Conservation (phyloP, 1,284 basidiomycete genomes). For the Sanghuangporus weigelae region DNA sequence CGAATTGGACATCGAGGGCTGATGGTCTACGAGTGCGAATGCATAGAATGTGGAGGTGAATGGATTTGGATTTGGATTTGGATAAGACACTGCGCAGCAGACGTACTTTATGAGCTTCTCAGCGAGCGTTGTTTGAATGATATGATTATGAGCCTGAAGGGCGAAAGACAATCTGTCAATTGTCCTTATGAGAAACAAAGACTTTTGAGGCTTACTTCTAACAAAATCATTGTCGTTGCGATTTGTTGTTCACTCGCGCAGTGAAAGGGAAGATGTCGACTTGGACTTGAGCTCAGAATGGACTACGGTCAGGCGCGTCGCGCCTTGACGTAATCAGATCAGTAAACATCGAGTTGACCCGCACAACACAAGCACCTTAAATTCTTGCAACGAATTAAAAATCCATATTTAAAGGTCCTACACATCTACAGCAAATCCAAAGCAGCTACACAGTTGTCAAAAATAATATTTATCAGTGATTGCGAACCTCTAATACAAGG, state of each 20-base stretch:
- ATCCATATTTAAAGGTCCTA: too few species aligned
- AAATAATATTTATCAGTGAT: too few species aligned
- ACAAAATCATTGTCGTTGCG: constrained; percentile 9
- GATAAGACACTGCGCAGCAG: constrained; percentile 1
- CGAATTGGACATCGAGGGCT: constrained; percentile 91
- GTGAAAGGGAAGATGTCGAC: not conserved
- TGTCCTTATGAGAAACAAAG: not conserved
- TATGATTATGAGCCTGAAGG: constrained; percentile 78
- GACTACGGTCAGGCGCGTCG: too few species aligned
- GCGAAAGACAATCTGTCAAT: not conserved
- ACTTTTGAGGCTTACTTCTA: not conserved
- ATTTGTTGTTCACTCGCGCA: not conserved
- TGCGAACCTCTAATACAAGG: too few species aligned
- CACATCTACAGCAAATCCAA: too few species aligned
- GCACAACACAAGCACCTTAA: too few species aligned
- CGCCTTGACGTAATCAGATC: too few species aligned
- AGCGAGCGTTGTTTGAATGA: constrained; percentile 88
- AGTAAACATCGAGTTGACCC: too few species aligned
- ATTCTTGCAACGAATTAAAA: too few species aligned
- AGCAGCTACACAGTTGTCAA: too few species aligned
- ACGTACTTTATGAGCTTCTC: constrained; percentile 86
- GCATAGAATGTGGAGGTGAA: constrained; percentile 18
- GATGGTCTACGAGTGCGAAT: constrained; percentile 56
- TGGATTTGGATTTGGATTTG: constrained; percentile 2
- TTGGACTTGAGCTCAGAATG: not conserved